Percentiles rank a stretch among this genome's conserved stretches.
Evolutionary conservation across 441 rosid genomes (phyloP).

Genomic region (Pelargonium australe): DNA sequence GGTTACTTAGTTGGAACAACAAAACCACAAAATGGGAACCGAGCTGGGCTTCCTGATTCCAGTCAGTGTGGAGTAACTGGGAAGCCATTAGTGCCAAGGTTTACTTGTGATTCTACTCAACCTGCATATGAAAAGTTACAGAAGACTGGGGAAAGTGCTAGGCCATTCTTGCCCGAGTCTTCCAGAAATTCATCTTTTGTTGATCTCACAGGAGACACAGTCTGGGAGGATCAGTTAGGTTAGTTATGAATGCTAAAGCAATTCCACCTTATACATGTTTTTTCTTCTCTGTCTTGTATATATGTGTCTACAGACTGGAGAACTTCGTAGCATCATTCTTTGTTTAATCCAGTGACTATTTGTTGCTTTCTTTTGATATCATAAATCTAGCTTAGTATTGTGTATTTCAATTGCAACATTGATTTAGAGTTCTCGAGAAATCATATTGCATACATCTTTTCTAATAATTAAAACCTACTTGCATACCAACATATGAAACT

Average conservation of each 20-base stretch:
- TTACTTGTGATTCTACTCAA: conserved; percentile 14
- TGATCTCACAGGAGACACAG: background rate
- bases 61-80: conserved; percentile 10
- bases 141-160: conserved; percentile 8
- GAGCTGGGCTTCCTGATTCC: conserved; percentile 9
- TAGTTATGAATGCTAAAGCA: conserved; percentile 7
- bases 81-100: conserved; percentile 14
- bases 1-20: conserved; percentile 8
- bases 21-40: conserved; percentile 3
- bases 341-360: no score
- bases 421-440: no score
- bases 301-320: background rate
- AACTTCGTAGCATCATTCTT: background rate
- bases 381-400: no score
- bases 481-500: no score
- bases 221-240: conserved; percentile 19
- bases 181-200: conserved; percentile 8
- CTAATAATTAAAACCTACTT: no score
- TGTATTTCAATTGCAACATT: no score
- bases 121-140: conserved; percentile 17
- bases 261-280: background rate
- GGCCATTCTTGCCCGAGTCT: conserved; percentile 12
- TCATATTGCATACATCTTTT: no score
- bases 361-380: no score
- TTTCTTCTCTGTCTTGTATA: no score